Evolutionary conservation across 768 basidiomycete species (phyloP), one percentile per base, ranked within the genome.

Genomic region (Kwoniella europaea): DNA sequence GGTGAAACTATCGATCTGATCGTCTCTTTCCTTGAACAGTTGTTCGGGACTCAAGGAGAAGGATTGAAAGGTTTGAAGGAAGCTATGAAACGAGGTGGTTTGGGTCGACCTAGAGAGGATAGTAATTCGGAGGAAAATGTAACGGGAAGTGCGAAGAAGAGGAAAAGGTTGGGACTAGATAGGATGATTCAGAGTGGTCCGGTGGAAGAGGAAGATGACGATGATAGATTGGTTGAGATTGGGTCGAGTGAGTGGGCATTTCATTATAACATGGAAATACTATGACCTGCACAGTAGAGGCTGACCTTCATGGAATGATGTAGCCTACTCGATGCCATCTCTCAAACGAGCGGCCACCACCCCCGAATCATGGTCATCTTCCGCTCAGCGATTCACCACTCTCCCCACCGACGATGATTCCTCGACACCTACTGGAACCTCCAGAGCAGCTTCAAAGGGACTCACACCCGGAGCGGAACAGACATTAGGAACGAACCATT

Each of bases 1-100:
- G 91, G 97, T 79, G 94, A 98, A 82, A 97, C 94, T 22, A 94
- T 98, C 81, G 94, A 97, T 78, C 86, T 92, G 66, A 98, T 99
- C 71, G 88, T 99, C 73, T 91, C 93, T 71, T 98, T 99, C 84
- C 85, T 99, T 66, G 95, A 95, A 10, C 90, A 93, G 13, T 91
- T 98, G 2, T 98, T 98, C 84, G 86, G 86, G 2, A 85, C 83
- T 22, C 78, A 81, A 24, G 81, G 77, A 62, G 77, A 79, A 60
- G 79, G 79, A 3, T 50, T 80, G 46, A 77, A 76, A 50, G 74
- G 74, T 5, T 58, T 80, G 27, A 77, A 77, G 24, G 80, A 81
- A 64, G 78, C 80, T 22, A 68, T 81, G 76, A 68, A 73, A 52
- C 67, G 79, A 62, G 74, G 74, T 46, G 78, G 76, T 15, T 69